These are phyloP conservation scores for Mangifera indica DNA, from an alignment of 345 rosid species.

Conservation along the genomic window DNA sequence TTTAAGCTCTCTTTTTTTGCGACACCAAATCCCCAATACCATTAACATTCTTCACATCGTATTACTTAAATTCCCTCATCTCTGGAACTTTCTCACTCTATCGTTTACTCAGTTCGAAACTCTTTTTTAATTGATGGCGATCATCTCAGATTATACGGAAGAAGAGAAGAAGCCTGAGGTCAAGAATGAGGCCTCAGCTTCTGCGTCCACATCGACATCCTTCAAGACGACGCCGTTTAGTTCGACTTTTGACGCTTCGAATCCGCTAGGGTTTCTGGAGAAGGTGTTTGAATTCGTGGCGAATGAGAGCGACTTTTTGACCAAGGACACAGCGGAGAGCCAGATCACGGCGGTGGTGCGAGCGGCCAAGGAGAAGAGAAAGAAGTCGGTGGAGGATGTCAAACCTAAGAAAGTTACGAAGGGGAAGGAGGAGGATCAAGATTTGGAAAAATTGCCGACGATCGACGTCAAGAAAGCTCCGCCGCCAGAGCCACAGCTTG, in stretches of 20 bases:
- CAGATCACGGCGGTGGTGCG: conserved; percentile 57
- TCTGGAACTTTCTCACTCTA: background rate
- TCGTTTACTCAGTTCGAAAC: background rate
- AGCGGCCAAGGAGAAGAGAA: conserved; percentile 53
- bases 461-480: background rate
- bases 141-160: conserved; percentile 79
- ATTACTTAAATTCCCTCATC: too few species aligned
- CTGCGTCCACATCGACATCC: conserved; percentile 24
- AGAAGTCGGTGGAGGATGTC: conserved; percentile 27
- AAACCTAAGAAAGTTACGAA: conserved; percentile 32
- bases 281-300: conserved; percentile 66
- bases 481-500: background rate
- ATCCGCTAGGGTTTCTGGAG: conserved; percentile 69
- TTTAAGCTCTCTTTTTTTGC: too few species aligned
- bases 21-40: too few species aligned
- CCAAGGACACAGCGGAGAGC: conserved; percentile 53
- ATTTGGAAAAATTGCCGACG: background rate
- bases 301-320: conserved; percentile 65
- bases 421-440: conserved; percentile 36
- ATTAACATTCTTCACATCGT: too few species aligned
- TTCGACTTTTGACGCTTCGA: conserved; percentile 56
- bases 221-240: conserved; percentile 37
- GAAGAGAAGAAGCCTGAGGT: conserved; percentile 33
- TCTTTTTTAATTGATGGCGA: conserved; percentile 51
- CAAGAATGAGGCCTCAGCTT: background rate